Base-by-base conservation (phyloP, 2,329 filamentous ascomycete species). In the Nemania sp. region DNA sequence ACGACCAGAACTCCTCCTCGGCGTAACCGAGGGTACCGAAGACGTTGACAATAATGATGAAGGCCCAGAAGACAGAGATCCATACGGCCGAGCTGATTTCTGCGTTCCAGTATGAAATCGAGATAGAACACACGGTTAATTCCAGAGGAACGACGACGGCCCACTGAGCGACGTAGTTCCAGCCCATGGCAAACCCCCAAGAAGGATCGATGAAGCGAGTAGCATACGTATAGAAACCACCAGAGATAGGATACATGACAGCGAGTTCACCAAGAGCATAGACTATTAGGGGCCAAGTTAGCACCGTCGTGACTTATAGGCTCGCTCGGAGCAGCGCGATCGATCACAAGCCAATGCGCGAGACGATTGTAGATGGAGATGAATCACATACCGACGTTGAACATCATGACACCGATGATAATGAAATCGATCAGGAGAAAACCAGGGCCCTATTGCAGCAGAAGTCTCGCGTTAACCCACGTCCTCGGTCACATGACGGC, bases 1-100 rank as follows among this genome's bases (percentile, higher is more conserved):
- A 83, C 1, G 89, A 83, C 75, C 85, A 82, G 73, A 90, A 90
- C 73, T 91, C 88, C 65, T 90, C 88, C 73, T 86, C 87, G 13
- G 81, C 86, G 65, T 87, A 87, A 6, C 85, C 85, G 2, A 85
- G 78, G 0, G 87, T 83, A 13, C 87, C 87, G 54, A 88, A 88
- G 52, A 89, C 70, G 73, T 88, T 88, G 76, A 89, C 81, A 3
- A 84, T 73, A 20, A 86, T 79, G 27, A 89, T 84, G 24, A 83
- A 74, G 26, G 80, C 77, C 4, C 87, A 80, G 73, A 90, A 89
- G 3, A 89, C 79, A 5, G 84, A 82, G 57, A 89, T 86, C 82
- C 87, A 89, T 43, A 88, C 85, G 24, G 77, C 83, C 45, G 81
- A 74, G 35, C 77, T 84, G 45, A 82, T 79, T 2, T 82, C 77